phyloP scores from a whole-genome alignment of 345 rosid species.

The Brassica juncea region DNA sequence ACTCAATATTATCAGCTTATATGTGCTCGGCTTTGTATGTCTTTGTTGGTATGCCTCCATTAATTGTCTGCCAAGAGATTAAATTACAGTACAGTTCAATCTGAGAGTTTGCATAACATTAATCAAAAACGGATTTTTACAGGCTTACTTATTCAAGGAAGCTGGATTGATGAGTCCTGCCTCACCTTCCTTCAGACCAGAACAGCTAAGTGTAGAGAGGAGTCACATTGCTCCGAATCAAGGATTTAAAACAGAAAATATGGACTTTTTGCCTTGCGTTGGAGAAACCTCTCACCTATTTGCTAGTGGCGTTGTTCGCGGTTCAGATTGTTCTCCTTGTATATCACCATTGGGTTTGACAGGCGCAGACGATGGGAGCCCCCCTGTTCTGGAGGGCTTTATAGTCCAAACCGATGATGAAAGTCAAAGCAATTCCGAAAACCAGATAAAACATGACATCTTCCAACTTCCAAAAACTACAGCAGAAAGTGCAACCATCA shows the following conservation, averaged over 20 bases:
- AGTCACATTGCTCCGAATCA: slow-evolving; percentile 36
- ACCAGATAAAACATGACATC: slow-evolving; percentile 48
- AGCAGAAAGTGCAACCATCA: slow-evolving; percentile 53
- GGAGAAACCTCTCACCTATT: slow-evolving; percentile 40
- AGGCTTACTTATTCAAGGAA: slow-evolving; percentile 43
- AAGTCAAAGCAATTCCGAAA: slow-evolving; percentile 36
- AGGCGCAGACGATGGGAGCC: slow-evolving; percentile 42
- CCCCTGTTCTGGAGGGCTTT: slow-evolving; percentile 70
- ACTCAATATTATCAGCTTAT: slow-evolving; percentile 5
- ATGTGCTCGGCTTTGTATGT: background rate
- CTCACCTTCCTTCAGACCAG: slow-evolving; percentile 36
- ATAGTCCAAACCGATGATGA: slow-evolving; percentile 51
- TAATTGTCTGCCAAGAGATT: slow-evolving; percentile 8
- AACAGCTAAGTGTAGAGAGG: slow-evolving; percentile 38
- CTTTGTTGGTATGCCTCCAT: slow-evolving; percentile 7
- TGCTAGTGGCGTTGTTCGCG: slow-evolving; percentile 23
- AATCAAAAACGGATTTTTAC: slow-evolving; percentile 34
- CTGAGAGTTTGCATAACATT: slow-evolving; percentile 13
- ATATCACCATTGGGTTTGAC: slow-evolving; percentile 35
- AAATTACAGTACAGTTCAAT: slow-evolving; percentile 4
- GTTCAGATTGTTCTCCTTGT: slow-evolving; percentile 43
- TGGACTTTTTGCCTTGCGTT: slow-evolving; percentile 36
- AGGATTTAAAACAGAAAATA: slow-evolving; percentile 35
- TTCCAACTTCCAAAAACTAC: slow-evolving; percentile 55
- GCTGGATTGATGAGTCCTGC: slow-evolving; percentile 43